Conservation (phyloP, 202 grass and related monocot species). For the Dendrocalamus latiflorus region DNA sequence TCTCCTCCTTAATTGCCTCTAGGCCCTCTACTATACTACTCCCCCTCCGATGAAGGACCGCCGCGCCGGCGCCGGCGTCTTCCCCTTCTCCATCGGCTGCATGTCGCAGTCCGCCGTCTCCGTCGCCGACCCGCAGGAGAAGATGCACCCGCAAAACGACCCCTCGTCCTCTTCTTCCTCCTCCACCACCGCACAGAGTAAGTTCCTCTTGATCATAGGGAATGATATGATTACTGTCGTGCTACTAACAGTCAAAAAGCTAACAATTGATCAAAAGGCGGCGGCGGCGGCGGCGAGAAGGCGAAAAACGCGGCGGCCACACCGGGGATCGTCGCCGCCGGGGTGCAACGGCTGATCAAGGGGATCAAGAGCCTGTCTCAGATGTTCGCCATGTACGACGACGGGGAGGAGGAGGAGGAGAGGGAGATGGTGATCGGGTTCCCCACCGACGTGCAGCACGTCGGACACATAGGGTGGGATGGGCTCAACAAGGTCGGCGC, state of each 20-base stretch:
- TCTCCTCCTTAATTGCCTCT: neutral
- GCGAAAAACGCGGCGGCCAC: neutral
- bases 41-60: constrained; percentile 52
- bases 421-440: constrained; percentile 75
- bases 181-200: constrained; percentile 1
- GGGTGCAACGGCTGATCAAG: constrained; percentile 61
- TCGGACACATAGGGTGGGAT: constrained; percentile 87
- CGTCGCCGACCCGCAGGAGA: constrained; percentile 25
- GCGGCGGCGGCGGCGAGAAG: constrained; percentile 27
- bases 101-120: constrained; percentile 63
- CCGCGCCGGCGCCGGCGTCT: constrained; percentile 28
- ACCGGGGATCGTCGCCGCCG: constrained; percentile 24
- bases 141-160: constrained; percentile 31
- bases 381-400: constrained; percentile 39
- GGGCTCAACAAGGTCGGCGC: constrained; percentile 38
- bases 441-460: constrained; percentile 79
- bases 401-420: constrained; percentile 26
- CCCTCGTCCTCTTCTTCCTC: constrained; percentile 2
- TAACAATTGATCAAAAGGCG: neutral
- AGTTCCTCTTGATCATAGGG: neutral
- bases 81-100: constrained; percentile 72
- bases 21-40: neutral
- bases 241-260: neutral
- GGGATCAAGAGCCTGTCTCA: constrained; percentile 65
- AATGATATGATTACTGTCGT: neutral